Conservation (phyloP, 2,329 filamentous ascomycete genomes). For the Aspergillus puulaauensis region DNA sequence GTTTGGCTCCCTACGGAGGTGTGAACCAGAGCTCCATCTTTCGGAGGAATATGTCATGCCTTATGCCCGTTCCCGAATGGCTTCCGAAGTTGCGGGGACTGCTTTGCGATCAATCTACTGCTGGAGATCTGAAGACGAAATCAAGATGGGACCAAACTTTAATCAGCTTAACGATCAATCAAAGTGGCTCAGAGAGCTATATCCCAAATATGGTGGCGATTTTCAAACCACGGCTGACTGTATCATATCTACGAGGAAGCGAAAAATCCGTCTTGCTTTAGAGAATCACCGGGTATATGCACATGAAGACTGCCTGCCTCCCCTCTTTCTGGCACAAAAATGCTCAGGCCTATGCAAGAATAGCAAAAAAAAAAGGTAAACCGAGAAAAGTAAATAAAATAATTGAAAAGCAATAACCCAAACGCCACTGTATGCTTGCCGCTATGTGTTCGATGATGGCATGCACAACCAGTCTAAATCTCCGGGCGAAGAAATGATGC, state of each 20-base stretch:
- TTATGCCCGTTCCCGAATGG: too few species aligned
- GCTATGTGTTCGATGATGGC: background rate
- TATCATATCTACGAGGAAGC: background rate
- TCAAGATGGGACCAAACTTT: background rate
- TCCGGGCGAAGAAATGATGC: background rate
- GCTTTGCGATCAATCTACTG: too few species aligned
- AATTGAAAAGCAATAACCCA: background rate
- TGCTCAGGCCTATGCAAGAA: background rate
- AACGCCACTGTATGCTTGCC: constrained; percentile 16
- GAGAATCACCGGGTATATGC: constrained; percentile 1
- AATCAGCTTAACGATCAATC: background rate
- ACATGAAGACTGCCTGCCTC: background rate
- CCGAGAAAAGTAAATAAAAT: background rate
- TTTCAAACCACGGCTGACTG: background rate
- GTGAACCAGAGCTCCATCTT: too few species aligned
- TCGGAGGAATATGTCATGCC: too few species aligned
- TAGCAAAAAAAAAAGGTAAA: too few species aligned
- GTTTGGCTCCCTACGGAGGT: too few species aligned
- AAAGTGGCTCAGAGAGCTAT: background rate
- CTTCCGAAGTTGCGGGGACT: too few species aligned
- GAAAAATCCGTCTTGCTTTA: background rate
- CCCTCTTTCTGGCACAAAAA: background rate
- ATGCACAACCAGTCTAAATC: background rate
- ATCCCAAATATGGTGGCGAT: background rate
- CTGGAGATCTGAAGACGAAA: background rate